Percentiles rank a stretch among this genome's conserved stretches.
Conservation (phyloP, 306 rosid genomes). For the Cyamopsis tetragonoloba region DNA sequence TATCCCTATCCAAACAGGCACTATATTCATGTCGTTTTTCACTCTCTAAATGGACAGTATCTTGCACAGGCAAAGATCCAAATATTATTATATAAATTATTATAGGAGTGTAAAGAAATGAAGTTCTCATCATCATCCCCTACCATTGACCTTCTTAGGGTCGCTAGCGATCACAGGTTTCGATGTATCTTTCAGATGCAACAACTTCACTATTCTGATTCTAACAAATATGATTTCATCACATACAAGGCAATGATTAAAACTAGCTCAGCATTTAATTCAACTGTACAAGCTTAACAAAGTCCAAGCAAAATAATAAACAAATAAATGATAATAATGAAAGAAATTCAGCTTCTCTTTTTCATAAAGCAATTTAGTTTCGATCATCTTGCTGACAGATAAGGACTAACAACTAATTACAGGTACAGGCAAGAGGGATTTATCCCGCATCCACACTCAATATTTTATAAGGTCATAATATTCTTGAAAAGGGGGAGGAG, state of each 20-base stretch:
- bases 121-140: not conserved
- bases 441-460: not conserved
- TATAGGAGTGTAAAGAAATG: no score
- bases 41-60: no score
- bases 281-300: slow-evolving; percentile 11
- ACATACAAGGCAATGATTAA: not conserved
- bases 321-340: not conserved
- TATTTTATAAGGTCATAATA: not conserved
- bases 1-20: no score
- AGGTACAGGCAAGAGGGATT: not conserved
- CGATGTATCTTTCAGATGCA: not conserved
- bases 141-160: not conserved
- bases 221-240: not conserved
- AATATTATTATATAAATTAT: no score
- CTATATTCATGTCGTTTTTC: no score
- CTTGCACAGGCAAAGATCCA: no score
- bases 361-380: not conserved
- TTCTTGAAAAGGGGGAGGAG: not conserved
- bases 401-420: not conserved
- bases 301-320: not conserved
- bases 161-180: not conserved
- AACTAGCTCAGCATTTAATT: not conserved
- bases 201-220: slow-evolving; percentile 10
- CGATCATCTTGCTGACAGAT: not conserved
- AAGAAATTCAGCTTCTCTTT: not conserved